Conservation (phyloP, 75 land plant species). For the Cunninghamia lanceolata region DNA sequence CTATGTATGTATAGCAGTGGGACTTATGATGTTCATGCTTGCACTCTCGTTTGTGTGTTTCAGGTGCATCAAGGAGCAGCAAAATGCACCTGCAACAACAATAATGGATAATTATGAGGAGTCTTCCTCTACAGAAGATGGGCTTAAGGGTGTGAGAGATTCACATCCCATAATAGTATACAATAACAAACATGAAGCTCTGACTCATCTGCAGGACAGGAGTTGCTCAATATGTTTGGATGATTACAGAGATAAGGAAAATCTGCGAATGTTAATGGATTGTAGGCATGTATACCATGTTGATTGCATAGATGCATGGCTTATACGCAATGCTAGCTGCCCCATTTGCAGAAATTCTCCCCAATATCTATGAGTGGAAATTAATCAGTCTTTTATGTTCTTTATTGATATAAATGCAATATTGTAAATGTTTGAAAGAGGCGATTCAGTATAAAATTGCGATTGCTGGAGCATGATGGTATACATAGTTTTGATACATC, state of each 20-base stretch:
- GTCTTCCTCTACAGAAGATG: not conserved
- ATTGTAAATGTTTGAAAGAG: too few species aligned
- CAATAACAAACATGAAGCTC: not conserved
- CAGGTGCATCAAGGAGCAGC: not conserved
- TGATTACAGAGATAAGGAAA: slow-evolving; percentile 16
- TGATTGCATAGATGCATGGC: slow-evolving; percentile 22
- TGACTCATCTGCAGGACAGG: not conserved
- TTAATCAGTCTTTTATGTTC: not conserved
- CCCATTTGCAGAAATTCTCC: slow-evolving; percentile 11
- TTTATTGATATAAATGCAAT: too few species aligned
- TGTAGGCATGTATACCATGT: slow-evolving; percentile 22
- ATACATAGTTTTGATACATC: too few species aligned
- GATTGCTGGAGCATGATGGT: too few species aligned
- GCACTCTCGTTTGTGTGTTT: not conserved
- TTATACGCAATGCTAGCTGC: slow-evolving; percentile 15
- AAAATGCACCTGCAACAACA: not conserved
- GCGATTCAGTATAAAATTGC: too few species aligned
- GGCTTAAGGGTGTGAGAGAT: not conserved
- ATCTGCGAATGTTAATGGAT: slow-evolving; percentile 9
- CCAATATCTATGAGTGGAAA: not conserved
- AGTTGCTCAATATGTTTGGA: slow-evolving; percentile 16
- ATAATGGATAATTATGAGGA: not conserved
- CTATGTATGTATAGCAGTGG: not conserved
- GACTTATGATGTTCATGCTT: not conserved
- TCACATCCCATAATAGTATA: not conserved